Conservation (phyloP, 2,329 filamentous ascomycete species). For the Fusarium sp. region DNA sequence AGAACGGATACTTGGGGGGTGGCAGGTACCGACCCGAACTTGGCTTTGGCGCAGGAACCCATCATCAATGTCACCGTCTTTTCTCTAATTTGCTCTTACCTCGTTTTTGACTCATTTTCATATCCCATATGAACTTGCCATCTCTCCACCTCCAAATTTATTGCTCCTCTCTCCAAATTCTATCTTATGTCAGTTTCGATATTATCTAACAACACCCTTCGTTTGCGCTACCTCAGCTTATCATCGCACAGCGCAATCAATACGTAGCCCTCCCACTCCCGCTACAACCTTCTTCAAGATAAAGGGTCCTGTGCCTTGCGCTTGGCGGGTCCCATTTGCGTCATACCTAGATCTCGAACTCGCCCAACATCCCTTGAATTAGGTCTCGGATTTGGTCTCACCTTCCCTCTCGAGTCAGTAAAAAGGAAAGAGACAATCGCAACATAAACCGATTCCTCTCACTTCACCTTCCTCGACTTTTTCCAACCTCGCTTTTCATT, state of each 20-base stretch:
- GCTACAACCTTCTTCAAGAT: slow-evolving; percentile 26
- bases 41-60: slow-evolving; percentile 34
- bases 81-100: slow-evolving; percentile 27
- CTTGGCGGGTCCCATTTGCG: slow-evolving; percentile 37
- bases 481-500: not conserved
- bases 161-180: slow-evolving; percentile 1
- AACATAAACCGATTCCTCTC: not conserved
- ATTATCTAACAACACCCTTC: not conserved
- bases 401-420: slow-evolving; percentile 3
- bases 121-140: slow-evolving; percentile 17
- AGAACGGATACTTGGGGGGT: slow-evolving; percentile 17
- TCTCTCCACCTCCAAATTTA: slow-evolving; percentile 5
- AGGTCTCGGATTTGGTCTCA: slow-evolving; percentile 18
- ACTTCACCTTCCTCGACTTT: not conserved
- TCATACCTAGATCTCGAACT: slow-evolving; percentile 35
- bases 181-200: not conserved
- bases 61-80: slow-evolving; percentile 38
- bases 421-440: not conserved
- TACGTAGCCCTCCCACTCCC: slow-evolving; percentile 16
- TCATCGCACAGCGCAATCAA: slow-evolving; percentile 12
- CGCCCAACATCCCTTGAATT: slow-evolving; percentile 24
- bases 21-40: slow-evolving; percentile 34
- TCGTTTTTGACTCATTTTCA: slow-evolving; percentile 32
- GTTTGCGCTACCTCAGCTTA: slow-evolving; percentile 1
- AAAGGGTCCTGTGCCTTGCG: slow-evolving; percentile 39